Percentiles rank a stretch among this genome's conserved stretches.
These are phyloP conservation scores for Elsinoe perseae DNA, from an alignment of 2,329 filamentous ascomycete species.

Conservation along the genomic window DNA sequence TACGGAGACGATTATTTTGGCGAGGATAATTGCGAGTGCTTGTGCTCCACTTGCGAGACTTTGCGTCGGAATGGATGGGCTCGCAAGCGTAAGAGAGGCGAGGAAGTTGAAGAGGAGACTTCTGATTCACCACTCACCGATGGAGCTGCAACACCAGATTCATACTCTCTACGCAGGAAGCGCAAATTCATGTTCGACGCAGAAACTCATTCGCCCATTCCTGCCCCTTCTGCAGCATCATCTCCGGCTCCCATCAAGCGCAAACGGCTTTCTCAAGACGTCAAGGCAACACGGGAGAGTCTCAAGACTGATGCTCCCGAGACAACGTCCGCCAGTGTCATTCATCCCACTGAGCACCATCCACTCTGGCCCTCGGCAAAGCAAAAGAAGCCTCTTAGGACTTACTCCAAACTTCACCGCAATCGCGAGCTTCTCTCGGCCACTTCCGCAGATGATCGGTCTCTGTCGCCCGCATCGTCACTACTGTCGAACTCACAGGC, in stretches of 20 bases:
- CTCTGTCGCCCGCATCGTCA: constrained; percentile 18
- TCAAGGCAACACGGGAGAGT: neutral
- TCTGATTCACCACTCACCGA: constrained; percentile 7
- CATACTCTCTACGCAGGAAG: constrained; percentile 18
- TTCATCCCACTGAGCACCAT: neutral
- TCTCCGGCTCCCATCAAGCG: constrained; percentile 13
- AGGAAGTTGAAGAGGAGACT: neutral
- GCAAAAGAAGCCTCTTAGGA: neutral
- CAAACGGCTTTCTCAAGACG: neutral
- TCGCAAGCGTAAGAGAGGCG: constrained; percentile 2
- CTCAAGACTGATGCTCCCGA: neutral
- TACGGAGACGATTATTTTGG: constrained; percentile 97
- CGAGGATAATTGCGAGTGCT: constrained; percentile 85
- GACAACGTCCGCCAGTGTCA: neutral
- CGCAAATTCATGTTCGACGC: constrained; percentile 18
- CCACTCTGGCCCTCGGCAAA: neutral
- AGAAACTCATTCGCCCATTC: constrained; percentile 16
- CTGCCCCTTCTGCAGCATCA: constrained; percentile 1
- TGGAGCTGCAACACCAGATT: constrained; percentile 6
- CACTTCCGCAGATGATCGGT: constrained; percentile 14
- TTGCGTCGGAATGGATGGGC: constrained; percentile 71
- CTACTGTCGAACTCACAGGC: constrained; percentile 17
- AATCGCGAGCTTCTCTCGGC: constrained; percentile 10
- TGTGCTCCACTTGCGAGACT: constrained; percentile 81
- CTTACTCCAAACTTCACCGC: constrained; percentile 10